Evolutionary conservation across 805 yeast species (phyloP), one percentile per base, ranked within the genome.

Genomic region (Candida fluviatilis): DNA sequence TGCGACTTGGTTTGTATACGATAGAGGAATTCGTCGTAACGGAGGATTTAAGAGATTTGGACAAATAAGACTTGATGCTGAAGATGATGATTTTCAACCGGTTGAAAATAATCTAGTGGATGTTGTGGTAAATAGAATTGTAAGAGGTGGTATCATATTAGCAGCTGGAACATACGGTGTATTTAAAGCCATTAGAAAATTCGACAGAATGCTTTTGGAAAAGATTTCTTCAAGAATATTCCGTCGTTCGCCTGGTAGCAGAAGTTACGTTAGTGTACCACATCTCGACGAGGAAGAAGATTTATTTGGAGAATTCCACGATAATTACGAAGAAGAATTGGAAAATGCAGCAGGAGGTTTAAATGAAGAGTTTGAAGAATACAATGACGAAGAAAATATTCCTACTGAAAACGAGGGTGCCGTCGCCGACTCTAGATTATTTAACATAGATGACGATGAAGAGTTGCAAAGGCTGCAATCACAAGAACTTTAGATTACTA

Each of bases 31-130:
- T 43, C 78, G 86, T 41, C 69, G 89, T 48, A 82, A 82, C 54
- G 90, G 90, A 17, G 89, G 89, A 0, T 78, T 82, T 56, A 62
- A 76, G 24, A 71, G 85, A 49, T 81, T 87, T 57, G 96, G 96
- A 13, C 95, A 84, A 57, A 90, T 90, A 42, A 71, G 95, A 46
- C 70, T 90, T 33, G 95, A 88, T 35, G 88, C 80, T 25, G 88
- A 81, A 21, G 70, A 64, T 18, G 73, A 62, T 42, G 73, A 62
- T 42, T 69, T 74, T 46, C 60, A 64, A n/a, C 73, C 72, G 3
- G 74, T 82, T 34, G 90, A 83, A 53, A 78, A 84, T 44, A 82
- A 81, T 47, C 48, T 56, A 5, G 69, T 78, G 5, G 89, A 83
- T 48, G 67, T 64, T 25, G 69, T 75, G 7, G 82, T 81, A 14